Base-by-base conservation (phyloP, 495 filamentous ascomycete species). In the Penicillium riverlandense region DNA sequence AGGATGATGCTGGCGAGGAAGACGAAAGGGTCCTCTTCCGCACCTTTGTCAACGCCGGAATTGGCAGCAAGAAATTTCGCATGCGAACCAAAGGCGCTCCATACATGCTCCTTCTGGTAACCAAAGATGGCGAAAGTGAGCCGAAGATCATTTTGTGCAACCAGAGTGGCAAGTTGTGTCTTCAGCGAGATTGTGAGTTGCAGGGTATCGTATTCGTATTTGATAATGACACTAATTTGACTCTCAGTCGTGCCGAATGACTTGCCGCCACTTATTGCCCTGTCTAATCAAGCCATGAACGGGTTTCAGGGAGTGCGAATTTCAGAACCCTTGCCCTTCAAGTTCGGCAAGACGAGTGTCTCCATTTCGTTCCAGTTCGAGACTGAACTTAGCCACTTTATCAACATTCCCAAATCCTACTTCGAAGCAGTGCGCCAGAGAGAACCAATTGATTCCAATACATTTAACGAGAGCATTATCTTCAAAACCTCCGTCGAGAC, bases 71-170 rank as follows among this genome's bases (percentile, higher is more conserved):
- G 35, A 58, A 48, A 37, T 58, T 59, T 29, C 62, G 69, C n/a
- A 57, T 67, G 45, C 55, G 61, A 38, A 62, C 59, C 4, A 62
- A 59, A 43, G 57, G 59, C 15, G 62, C 67, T n/a, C 64, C 68
- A 7, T 72, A 72, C 43, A 59, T 72, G 66, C 52, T 72, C 5
- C 41, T 68, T 10, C 36, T 72, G 8, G 62, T 60, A 22, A 63
- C 63, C 7, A 60, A 51, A 30, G 56, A 66, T 2, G 65, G 65
- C 7, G 61, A 71, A 39, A 67, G 63, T 38, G 67, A 72, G 13
- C 67, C 62, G 8, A 71, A 61, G 29, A 54, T 72, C 14, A 61
- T 66, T 8, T 44, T 72, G 7, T 68, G 66, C 32, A 72, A 71
- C 29, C 69, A 72, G 50, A 65, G 57, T 33, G 67, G 69, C 11